Conservation (phyloP, 2,329 filamentous ascomycete species). For the Colletotrichum sp. region DNA sequence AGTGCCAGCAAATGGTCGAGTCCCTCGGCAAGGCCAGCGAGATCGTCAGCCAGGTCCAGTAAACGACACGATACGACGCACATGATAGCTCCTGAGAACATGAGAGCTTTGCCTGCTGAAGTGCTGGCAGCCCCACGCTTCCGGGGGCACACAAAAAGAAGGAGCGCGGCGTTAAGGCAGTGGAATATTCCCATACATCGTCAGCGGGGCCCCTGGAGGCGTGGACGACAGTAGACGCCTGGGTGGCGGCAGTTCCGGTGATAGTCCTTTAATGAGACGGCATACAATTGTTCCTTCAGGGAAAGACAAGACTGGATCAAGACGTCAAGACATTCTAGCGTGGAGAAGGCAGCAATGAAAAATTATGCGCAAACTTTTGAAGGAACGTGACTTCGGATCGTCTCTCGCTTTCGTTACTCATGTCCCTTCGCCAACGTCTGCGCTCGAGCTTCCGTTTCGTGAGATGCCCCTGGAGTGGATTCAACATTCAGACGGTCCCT, state of each 20-base stretch:
- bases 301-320: slow-evolving; percentile 9
- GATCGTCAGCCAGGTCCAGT: slow-evolving; percentile 86
- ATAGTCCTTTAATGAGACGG: slow-evolving; percentile 20
- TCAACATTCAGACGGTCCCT: neutral
- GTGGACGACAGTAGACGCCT: slow-evolving; percentile 8
- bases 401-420: neutral
- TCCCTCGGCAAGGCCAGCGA: slow-evolving; percentile 88
- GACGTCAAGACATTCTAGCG: slow-evolving; percentile 3
- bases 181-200: slow-evolving; percentile 12
- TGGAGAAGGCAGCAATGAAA: slow-evolving; percentile 9
- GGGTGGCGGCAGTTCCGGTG: slow-evolving; percentile 5
- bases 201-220: slow-evolving; percentile 16
- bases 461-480: neutral
- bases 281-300: slow-evolving; percentile 11
- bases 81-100: slow-evolving; percentile 4
- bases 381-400: neutral
- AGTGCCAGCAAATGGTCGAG: slow-evolving; percentile 99
- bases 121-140: slow-evolving; percentile 13
- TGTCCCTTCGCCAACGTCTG: neutral
- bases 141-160: slow-evolving; percentile 12
- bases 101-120: slow-evolving; percentile 6
- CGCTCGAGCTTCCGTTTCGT: neutral
- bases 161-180: slow-evolving; percentile 17
- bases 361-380: neutral
- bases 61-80: slow-evolving; percentile 26